Conservation (phyloP, 805 yeast species). For the Metschnikowia dekortorum region DNA sequence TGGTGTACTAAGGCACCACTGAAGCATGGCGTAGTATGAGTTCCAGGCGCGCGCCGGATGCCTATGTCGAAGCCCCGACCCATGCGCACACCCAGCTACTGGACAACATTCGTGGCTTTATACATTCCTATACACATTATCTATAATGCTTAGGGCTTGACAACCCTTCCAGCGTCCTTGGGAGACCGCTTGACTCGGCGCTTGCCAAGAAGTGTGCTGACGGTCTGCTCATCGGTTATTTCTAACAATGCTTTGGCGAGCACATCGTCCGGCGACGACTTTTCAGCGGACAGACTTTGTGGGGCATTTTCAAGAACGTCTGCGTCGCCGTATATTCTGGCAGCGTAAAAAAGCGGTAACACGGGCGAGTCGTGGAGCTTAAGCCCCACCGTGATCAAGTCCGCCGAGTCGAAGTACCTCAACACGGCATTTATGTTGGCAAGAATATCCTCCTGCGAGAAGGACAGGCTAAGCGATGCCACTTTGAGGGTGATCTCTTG, state of each 20-base stretch:
- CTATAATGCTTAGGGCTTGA: slow-evolving; percentile 8
- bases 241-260: slow-evolving; percentile 66
- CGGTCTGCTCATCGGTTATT: slow-evolving; percentile 72
- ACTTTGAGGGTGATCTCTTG: slow-evolving; percentile 60
- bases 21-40: background rate
- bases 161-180: slow-evolving; percentile 13
- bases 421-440: slow-evolving; percentile 59
- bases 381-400: slow-evolving; percentile 55
- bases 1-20: background rate
- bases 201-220: slow-evolving; percentile 56
- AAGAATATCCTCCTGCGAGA: slow-evolving; percentile 46
- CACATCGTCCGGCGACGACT: slow-evolving; percentile 18
- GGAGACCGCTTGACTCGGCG: slow-evolving; percentile 24
- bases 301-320: slow-evolving; percentile 36
- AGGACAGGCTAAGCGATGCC: slow-evolving; percentile 46
- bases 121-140: background rate
- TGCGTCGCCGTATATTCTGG: slow-evolving; percentile 46
- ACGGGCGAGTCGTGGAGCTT: slow-evolving; percentile 75
- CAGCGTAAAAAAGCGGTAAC: slow-evolving; percentile 74
- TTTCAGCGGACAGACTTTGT: slow-evolving; percentile 23
- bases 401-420: slow-evolving; percentile 39
- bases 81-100: background rate
- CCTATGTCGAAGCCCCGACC: background rate
- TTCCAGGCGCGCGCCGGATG: background rate
- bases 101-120: too few species aligned